Conservation (phyloP, 2,329 filamentous ascomycete genomes). For the Fusarium papillatum region DNA sequence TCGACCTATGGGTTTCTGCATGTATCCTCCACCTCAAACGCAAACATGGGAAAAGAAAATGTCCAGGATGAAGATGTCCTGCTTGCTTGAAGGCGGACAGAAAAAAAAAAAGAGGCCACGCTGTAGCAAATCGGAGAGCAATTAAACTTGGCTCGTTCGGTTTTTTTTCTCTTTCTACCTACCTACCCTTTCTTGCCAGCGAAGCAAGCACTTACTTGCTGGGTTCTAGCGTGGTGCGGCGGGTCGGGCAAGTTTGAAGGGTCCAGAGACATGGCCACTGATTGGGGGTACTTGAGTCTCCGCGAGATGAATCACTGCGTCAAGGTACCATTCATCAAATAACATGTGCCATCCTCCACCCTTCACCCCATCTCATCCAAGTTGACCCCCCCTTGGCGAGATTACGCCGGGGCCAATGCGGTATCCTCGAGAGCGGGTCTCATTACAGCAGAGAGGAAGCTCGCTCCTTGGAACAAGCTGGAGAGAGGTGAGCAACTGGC, state of each 20-base stretch:
- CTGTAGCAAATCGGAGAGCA: conserved; percentile 2
- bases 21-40: conserved; percentile 1
- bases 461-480: not conserved
- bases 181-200: conserved; percentile 29
- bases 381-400: conserved; percentile 37
- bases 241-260: conserved; percentile 12
- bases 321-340: conserved; percentile 3
- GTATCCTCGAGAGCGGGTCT: conserved; percentile 42
- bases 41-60: not conserved
- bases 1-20: conserved; percentile 6
- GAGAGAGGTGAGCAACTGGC: not conserved
- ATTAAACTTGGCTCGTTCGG: conserved; percentile 3
- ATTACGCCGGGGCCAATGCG: conserved; percentile 46
- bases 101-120: conserved; percentile 7
- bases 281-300: conserved; percentile 1
- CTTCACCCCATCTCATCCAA: conserved; percentile 18
- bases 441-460: conserved; percentile 34
- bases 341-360: conserved; percentile 12
- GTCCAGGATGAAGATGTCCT: not conserved
- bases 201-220: conserved; percentile 29
- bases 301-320: not conserved
- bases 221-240: conserved; percentile 23
- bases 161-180: not conserved
- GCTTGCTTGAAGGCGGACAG: not conserved
- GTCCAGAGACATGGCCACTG: conserved; percentile 7